Evolutionary conservation across 2,329 filamentous ascomycete genomes (phyloP).

Genomic region (Pyrenophora teres): DNA sequence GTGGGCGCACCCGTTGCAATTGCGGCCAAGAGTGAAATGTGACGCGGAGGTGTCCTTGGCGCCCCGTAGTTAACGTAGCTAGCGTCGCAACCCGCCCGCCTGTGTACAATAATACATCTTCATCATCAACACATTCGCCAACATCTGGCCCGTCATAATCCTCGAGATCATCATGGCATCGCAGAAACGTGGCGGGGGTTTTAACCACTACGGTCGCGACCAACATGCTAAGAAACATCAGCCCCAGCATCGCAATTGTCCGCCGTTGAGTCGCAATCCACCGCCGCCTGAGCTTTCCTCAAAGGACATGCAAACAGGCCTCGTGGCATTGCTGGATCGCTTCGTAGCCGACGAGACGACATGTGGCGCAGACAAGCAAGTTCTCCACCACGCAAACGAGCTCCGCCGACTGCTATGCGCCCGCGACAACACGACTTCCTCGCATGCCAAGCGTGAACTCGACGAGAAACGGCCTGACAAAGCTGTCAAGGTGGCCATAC

Average conservation of each 20-base stretch:
- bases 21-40: slow-evolving; percentile 18
- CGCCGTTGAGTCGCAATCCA: background rate
- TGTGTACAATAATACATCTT: too few species aligned
- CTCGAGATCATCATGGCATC: slow-evolving; percentile 21
- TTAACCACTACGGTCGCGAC: slow-evolving; percentile 26
- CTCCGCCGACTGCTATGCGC: slow-evolving; percentile 33
- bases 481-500: slow-evolving; percentile 25
- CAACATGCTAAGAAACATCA: slow-evolving; percentile 7
- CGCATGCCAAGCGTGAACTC: slow-evolving; percentile 57
- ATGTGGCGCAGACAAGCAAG: slow-evolving; percentile 29
- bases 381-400: slow-evolving; percentile 36
- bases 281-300: slow-evolving; percentile 20
- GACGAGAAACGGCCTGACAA: slow-evolving; percentile 35
- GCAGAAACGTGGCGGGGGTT: slow-evolving; percentile 25
- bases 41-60: slow-evolving; percentile 18
- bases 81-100: background rate
- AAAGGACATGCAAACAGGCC: slow-evolving; percentile 34
- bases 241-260: slow-evolving; percentile 6
- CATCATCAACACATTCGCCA: too few species aligned
- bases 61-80: slow-evolving; percentile 13
- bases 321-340: slow-evolving; percentile 38
- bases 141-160: too few species aligned
- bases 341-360: slow-evolving; percentile 36
- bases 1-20: background rate
- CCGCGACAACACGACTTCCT: slow-evolving; percentile 46